Percentiles rank a stretch among this genome's conserved stretches.
These are phyloP conservation scores for Kwoniella sp. DNA, from an alignment of 768 basidiomycete genomes.

Conservation along the genomic window DNA sequence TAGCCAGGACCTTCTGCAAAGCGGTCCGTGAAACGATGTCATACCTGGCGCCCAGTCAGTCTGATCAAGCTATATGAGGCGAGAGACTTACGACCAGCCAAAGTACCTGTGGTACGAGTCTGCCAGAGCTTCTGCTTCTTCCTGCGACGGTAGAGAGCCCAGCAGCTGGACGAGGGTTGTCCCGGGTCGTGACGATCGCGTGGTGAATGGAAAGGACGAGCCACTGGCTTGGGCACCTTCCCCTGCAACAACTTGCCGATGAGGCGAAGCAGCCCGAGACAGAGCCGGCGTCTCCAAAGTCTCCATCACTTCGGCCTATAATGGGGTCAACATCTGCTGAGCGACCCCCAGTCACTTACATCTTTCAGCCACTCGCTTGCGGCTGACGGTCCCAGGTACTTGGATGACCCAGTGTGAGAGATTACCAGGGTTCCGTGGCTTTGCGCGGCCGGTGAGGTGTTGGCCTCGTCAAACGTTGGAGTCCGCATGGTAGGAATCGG, in stretches of 20 bases:
- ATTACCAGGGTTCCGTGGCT: constrained; percentile 26
- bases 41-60: constrained; percentile 3
- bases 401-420: constrained; percentile 11
- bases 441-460: constrained; percentile 5
- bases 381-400: constrained; percentile 25
- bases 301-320: constrained; percentile 13
- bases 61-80: neutral
- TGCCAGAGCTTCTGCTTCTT: constrained; percentile 13
- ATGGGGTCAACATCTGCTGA: neutral
- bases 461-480: neutral
- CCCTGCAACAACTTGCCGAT: neutral
- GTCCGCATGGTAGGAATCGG: neutral
- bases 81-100: constrained; percentile 22
- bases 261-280: constrained; percentile 1
- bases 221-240: no score
- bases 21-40: constrained; percentile 7
- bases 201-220: constrained; percentile 6
- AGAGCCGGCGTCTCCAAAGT: neutral
- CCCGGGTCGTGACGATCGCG: neutral
- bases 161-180: neutral
- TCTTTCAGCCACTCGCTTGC: constrained; percentile 29
- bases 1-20: neutral
- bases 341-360: constrained; percentile 10
- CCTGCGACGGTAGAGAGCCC: constrained; percentile 7
- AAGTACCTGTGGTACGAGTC: constrained; percentile 23